Base-by-base conservation (phyloP, 2,329 filamentous ascomycete species). In the Emericellopsis atlantica region DNA sequence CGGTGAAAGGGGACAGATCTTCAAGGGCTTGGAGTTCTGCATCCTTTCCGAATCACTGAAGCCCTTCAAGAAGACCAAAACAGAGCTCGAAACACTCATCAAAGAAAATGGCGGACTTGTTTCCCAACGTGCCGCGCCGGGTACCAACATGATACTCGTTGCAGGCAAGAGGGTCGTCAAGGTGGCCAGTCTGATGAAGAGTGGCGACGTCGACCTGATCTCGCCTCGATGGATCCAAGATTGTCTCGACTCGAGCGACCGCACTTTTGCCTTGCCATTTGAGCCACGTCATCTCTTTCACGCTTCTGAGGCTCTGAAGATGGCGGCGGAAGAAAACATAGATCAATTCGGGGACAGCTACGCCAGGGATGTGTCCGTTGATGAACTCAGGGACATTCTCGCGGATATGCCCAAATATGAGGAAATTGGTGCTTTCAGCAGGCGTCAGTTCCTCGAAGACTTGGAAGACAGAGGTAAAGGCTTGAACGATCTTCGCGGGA, bases 291-390 rank as follows among this genome's bases (percentile, higher is more conserved):
- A 96, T 51, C 66, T 96, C 50, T 81, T 92, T 45, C 77, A 81
- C 51, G 76, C 76, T 0, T 74, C 71, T 0, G 72, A 78, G 4
- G 69, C 66, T 2, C 67, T 79, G 41, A 59, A 63, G 33, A 64
- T 65, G 6, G 64, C 67, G 7, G 74, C 81, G 9, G 67, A 72
- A 32, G 61, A 64, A 4, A 84, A 82, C 47, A 70, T 82, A 2
- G 92, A 98, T 55, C 64, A 70, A 40, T 92, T 77, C 50, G 84
- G 83, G 1, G 92, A 98, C 56, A 89, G 87, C 53, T 96, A 85
- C 58, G 73, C 79, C 1, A 70, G 89, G 5, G 79, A 94, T 50
- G 64, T 82, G 8, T 69, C 66, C 1, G 50, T 73, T 0, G 70
- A 76, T 2, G 84, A 90, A 51, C 67, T 95, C 37, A 65, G 58